phyloP scores from a whole-genome alignment of 2,329 filamentous ascomycete genomes.

The Colletotrichum australisinense region DNA sequence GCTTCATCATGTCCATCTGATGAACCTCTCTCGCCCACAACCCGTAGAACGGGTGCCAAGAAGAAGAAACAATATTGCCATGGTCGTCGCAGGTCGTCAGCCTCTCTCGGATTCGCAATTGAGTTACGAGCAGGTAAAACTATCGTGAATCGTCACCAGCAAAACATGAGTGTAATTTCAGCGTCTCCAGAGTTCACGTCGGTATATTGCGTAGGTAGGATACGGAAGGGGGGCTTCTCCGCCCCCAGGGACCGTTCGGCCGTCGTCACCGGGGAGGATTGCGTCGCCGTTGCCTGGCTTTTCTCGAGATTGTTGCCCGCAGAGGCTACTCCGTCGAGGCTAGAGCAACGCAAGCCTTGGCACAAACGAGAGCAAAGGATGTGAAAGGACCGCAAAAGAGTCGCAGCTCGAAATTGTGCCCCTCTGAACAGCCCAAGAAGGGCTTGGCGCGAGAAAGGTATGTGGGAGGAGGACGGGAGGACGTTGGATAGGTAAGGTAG shows the following conservation, averaged over 20 bases:
- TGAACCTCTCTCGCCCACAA: neutral
- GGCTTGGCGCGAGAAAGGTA: constrained; percentile 26
- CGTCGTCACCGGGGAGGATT: constrained; percentile 22
- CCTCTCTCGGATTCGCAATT: constrained; percentile 10
- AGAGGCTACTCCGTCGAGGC: neutral
- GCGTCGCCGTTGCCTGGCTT: constrained; percentile 22
- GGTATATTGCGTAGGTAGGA: neutral
- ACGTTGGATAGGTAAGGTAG: constrained; percentile 2
- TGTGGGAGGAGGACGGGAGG: constrained; percentile 24
- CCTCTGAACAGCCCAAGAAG: constrained; percentile 9
- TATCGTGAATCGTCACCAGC: neutral
- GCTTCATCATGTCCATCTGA: neutral
- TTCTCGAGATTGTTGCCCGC: neutral
- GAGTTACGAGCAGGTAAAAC: neutral
- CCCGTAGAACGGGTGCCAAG: constrained; percentile 11
- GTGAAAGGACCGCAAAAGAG: neutral
- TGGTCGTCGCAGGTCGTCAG: constrained; percentile 22
- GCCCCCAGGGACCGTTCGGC: constrained; percentile 1
- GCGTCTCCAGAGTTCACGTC: neutral
- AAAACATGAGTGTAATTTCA: neutral
- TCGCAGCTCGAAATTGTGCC: neutral
- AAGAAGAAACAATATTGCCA: neutral
- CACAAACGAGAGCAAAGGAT: neutral
- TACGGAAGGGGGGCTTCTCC: neutral
- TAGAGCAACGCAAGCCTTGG: constrained; percentile 17